Evolutionary conservation across 2,329 filamentous ascomycete genomes (phyloP), one percentile per base, ranked within the genome.

Genomic region (Xylaria hypoxylon): DNA sequence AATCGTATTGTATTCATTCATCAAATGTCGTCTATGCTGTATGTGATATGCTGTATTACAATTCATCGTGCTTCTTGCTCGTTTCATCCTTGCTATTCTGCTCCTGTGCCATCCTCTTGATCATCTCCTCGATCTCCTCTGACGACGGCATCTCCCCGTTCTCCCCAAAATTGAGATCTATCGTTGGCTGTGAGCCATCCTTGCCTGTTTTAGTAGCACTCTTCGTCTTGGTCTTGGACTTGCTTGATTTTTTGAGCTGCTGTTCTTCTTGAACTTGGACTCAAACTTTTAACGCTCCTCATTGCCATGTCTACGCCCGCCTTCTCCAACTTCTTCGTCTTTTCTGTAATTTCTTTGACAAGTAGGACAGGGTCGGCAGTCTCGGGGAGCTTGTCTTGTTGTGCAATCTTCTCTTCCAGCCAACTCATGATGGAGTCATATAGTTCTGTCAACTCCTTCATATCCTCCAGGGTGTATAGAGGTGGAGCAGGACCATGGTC

Each of bases 291-390:
- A 73, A 91, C 87, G 62, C 87, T 87, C 82, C 89, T 91, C 82
- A 90, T 87, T 61, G 93, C 85, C 55, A 94, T 84, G 26, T 93
- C 88, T 77, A 90, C 86, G 72, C 88, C 87, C 4, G 85, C 87
- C 76, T 92, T 89, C 76, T 91, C 88, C 6, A 98, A 85, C 77
- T 92, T 87, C 73, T 89, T 87, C 17, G 89, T 85, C 79, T 90
- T 91, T 26, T 83, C 84, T 64, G 88, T 82, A 33, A 97, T 79
- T 31, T 97, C 94, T 75, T 90, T 89, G 70, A 89, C 82, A 0
- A 90, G 85, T 8, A 97, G 83, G 6, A 90, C 89, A 0, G 93
- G 92, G 71, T 98, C 89, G 10, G 93, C 92, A 2, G 89, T 89
- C 1, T 84, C 80, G 17, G 85, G 81, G 2, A 97, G 87, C 71